Evolutionary conservation across 257 asterid species (phyloP).

Genomic region (Anisodus tanguticus): DNA sequence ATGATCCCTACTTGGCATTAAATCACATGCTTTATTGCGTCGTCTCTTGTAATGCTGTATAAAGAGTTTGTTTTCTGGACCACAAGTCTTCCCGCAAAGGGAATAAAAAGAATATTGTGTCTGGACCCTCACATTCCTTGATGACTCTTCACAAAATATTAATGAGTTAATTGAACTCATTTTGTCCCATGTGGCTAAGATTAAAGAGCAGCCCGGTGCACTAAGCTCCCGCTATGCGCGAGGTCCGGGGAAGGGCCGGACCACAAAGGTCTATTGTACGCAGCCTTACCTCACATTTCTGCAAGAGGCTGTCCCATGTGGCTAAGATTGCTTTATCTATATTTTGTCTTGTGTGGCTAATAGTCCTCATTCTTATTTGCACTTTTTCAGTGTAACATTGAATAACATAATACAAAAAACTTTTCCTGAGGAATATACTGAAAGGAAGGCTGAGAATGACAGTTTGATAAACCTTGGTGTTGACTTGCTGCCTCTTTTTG

Average conservation of each 20-base stretch:
- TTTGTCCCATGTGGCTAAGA: background rate
- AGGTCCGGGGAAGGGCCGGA: too few relatives aligned
- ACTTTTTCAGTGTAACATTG: constrained; percentile 77
- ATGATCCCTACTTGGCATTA: background rate
- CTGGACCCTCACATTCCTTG: background rate
- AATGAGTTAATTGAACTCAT: constrained; percentile 8
- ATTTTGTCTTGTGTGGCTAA: background rate
- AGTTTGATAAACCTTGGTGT: constrained; percentile 70
- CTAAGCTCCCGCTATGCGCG: too few relatives aligned
- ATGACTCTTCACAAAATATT: background rate
- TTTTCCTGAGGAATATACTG: constrained; percentile 89
- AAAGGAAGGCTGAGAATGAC: constrained; percentile 80
- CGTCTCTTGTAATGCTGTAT: background rate
- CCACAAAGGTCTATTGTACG: too few relatives aligned
- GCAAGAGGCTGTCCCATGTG: background rate
- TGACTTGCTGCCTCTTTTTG: constrained; percentile 92
- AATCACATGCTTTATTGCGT: background rate
- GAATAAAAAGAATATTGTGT: background rate
- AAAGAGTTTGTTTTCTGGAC: background rate
- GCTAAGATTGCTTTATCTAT: background rate
- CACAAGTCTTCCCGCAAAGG: background rate
- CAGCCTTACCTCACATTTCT: too few relatives aligned
- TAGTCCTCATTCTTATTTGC: constrained; percentile 35
- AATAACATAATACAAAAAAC: constrained; percentile 87
- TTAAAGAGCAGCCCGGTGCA: background rate